Conservation (phyloP, 2,329 filamentous ascomycete genomes). For the Curvularia verruculosa region DNA sequence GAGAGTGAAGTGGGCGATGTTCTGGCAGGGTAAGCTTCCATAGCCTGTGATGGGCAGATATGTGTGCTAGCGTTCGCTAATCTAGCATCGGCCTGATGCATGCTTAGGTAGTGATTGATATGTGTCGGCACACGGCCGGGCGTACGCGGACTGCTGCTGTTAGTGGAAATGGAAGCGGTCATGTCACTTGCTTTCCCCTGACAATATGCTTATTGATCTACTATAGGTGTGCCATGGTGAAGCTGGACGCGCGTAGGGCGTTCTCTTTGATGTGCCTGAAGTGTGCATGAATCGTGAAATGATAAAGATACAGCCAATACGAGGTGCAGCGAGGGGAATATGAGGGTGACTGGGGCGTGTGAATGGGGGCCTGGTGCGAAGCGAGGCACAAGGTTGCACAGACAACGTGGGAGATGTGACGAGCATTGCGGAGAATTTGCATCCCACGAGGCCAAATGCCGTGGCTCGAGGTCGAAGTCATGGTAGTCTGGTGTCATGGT, state of each 20-base stretch:
- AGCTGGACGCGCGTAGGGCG: constrained; percentile 6
- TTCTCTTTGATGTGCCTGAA: constrained; percentile 3
- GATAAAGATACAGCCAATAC: constrained; percentile 17
- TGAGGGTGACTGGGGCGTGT: constrained; percentile 19
- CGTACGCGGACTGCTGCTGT: not conserved
- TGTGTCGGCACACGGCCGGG: constrained; percentile 12
- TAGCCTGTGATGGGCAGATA: constrained; percentile 39
- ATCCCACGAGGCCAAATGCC: constrained; percentile 16
- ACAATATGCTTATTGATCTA: constrained; percentile 2
- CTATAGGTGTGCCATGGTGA: not conserved
- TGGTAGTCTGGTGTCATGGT: not conserved
- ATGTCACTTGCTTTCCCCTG: not conserved
- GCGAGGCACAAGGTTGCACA: constrained; percentile 18
- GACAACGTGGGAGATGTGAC: constrained; percentile 12
- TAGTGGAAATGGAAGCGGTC: not conserved
- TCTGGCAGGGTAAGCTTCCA: constrained; percentile 44
- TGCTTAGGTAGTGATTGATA: constrained; percentile 28
- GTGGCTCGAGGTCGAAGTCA: not conserved
- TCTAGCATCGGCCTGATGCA: constrained; percentile 31
- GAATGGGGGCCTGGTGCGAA: constrained; percentile 17
- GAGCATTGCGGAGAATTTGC: constrained; percentile 21
- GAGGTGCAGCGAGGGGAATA: constrained; percentile 12
- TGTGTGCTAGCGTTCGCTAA: constrained; percentile 46
- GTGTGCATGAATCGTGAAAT: constrained; percentile 12
- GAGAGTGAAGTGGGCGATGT: constrained; percentile 1